Base-by-base conservation (phyloP, 225 moss, liverwort and hornwort species). In the Bryoerythrophyllum caledonicum region DNA sequence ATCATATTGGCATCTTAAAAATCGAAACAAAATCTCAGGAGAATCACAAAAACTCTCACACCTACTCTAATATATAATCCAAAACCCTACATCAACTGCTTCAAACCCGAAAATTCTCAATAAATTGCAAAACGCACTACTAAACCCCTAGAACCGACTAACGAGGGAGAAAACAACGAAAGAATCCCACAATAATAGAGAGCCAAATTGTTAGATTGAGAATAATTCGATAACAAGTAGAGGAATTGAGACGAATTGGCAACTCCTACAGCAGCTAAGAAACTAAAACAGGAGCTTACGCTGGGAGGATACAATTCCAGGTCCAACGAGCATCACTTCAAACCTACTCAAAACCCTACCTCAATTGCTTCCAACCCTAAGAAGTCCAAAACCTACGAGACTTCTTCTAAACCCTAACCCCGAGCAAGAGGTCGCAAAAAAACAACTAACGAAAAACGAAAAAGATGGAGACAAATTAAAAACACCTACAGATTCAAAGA, bases 321-420 rank as follows among this genome's bases (percentile, higher is more conserved):
- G 16, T 41, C 66, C 20, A 9, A 2, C 13, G 11, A 27, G 30
- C 19, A 65, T 65, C 59, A 61, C 60, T 46, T 51, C 24, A 24
- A 35, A 44, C 20, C 26, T 10, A 17, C 16, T 20, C 52, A 60
- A 60, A 32, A 9, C 30, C 15, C 21, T 15, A 30, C n/a, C 30
- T 32, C 9, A 3, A 30, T 20, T 30, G 14, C 3, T 51, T 51
- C 20, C 17, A 54, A 54, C 23, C 23, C 79, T 19, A 59, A 15
- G 16, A 48, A 34, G 21, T 73, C 46, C 21, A 49, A 49, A 5
- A 6, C 26, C 25, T 15, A 15, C 41, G 9, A 0, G 38, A 67
- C 59, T 21, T 23, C 53, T 54, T 67, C 28, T 79, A 81, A 81
- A 73, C 74, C 79, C 79, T 61, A 82, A 73, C 68, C 78, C 64